phyloP scores from a whole-genome alignment of 2,329 filamentous ascomycete species.

The Phialophora chinensis region DNA sequence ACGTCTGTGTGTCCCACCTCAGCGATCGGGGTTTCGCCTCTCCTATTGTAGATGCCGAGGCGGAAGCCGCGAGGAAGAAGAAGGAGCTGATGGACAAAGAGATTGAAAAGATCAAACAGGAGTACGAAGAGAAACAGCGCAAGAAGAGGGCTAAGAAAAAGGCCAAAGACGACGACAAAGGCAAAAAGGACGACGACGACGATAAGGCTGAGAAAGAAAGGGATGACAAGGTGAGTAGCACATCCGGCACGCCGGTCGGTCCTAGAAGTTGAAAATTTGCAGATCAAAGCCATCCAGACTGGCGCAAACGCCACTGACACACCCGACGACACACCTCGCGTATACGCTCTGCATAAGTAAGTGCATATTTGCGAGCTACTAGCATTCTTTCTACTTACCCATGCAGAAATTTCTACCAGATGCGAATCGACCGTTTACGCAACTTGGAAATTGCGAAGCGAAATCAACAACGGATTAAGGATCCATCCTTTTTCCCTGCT shows the following conservation, averaged over 20 bases:
- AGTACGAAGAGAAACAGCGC: conserved; percentile 77
- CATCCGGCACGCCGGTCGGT: neutral
- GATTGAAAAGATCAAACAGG: conserved; percentile 55
- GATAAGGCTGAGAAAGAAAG: conserved; percentile 53
- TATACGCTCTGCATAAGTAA: conserved; percentile 84
- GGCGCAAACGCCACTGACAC: conserved; percentile 45
- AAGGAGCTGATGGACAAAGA: conserved; percentile 52
- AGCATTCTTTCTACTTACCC: conserved; percentile 6
- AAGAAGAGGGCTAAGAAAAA: conserved; percentile 70
- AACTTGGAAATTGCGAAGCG: conserved; percentile 79
- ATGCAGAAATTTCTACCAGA: conserved; percentile 76
- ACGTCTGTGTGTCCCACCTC: conserved; percentile 81
- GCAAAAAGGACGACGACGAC: conserved; percentile 56
- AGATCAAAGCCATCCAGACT: conserved; percentile 58
- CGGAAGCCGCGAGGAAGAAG: conserved; percentile 50
- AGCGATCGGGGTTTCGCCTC: conserved; percentile 81
- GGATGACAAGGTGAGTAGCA: conserved; percentile 59
- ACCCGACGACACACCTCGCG: conserved; percentile 71
- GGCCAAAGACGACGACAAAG: conserved; percentile 55
- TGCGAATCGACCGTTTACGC: conserved; percentile 77
- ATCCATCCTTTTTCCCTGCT: conserved; percentile 81
- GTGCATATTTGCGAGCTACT: conserved; percentile 38
- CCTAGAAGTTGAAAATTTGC: conserved; percentile 12
- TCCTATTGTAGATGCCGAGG: conserved; percentile 55
- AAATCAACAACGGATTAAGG: conserved; percentile 78